These are phyloP conservation scores for Candida mesenterica DNA, from an alignment of 1,139 yeast species.

Conservation along the genomic window DNA sequence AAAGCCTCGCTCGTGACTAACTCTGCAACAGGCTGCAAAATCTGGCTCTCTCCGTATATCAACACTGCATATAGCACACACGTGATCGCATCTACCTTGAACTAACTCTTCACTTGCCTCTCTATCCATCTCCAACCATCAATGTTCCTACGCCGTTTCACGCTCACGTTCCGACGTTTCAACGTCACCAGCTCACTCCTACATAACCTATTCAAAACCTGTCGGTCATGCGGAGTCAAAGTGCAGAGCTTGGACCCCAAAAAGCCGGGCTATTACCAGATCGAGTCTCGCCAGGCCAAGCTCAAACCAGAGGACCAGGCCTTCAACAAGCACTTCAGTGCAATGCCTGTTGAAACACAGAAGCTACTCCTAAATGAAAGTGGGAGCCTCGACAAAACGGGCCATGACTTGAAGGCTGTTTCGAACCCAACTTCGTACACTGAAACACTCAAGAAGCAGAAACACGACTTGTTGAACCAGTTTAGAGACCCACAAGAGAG, in stretches of 20 bases:
- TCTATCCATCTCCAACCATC: no score
- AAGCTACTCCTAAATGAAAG: constrained; percentile 22
- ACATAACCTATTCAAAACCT: constrained; percentile 17
- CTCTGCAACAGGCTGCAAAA: no score
- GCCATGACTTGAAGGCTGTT: constrained; percentile 2
- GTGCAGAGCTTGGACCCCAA: constrained; percentile 40
- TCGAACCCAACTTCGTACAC: not conserved
- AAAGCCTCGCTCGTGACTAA: no score
- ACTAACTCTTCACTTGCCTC: no score
- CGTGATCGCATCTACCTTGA: no score
- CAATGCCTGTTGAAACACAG: constrained; percentile 26
- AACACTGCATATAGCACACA: no score
- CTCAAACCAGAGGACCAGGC: constrained; percentile 22
- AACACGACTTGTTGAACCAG: constrained; percentile 6
- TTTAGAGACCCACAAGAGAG: constrained; percentile 8
- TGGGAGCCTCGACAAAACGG: constrained; percentile 1
- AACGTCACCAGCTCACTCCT: constrained; percentile 10
- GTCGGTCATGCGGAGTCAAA: constrained; percentile 51
- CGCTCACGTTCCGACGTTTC: constrained; percentile 2
- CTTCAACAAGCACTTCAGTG: constrained; percentile 19
- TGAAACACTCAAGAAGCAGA: constrained; percentile 1
- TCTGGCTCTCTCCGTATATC: no score
- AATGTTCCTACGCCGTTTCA: not conserved
- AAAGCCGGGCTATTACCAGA: constrained; percentile 41
- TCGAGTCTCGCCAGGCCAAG: constrained; percentile 6